A percentile compares a stretch with the other conserved stretches of the same genome.
These are phyloP conservation scores for Citrullus colocynthis DNA, from an alignment of 306 rosid species.

Conservation along the genomic window DNA sequence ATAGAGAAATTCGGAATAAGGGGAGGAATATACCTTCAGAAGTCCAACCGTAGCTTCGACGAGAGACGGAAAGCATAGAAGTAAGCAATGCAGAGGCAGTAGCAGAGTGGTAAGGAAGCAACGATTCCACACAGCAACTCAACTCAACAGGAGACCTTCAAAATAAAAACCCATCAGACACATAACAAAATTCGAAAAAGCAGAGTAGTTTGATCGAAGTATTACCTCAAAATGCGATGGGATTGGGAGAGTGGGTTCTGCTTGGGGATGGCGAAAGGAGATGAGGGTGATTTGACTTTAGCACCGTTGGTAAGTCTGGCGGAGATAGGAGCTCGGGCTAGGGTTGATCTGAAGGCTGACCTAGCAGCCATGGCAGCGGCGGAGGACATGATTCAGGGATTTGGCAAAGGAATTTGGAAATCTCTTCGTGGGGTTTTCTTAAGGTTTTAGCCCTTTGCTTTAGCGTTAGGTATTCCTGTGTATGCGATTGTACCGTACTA, in stretches of 20 bases:
- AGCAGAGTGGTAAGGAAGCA: conserved; percentile 82
- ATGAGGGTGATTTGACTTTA: conserved; percentile 26
- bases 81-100: conserved; percentile 89
- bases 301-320: conserved; percentile 36
- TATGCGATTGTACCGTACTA: not conserved
- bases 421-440: conserved; percentile 1
- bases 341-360: conserved; percentile 58
- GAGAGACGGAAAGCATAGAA: conserved; percentile 75
- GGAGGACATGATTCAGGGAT: conserved; percentile 38
- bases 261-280: conserved; percentile 40
- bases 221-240: conserved; percentile 52
- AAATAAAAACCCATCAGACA: not conserved
- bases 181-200: not conserved
- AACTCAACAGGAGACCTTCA: conserved; percentile 60
- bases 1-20: not conserved
- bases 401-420: not conserved
- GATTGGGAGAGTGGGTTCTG: conserved; percentile 43
- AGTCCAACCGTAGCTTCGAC: conserved; percentile 65
- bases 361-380: conserved; percentile 55
- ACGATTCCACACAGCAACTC: conserved; percentile 70
- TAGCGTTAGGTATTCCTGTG: not conserved
- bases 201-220: not conserved
- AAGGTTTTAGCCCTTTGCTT: conserved; percentile 4
- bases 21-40: conserved; percentile 49
- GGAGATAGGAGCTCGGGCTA: conserved; percentile 20